Percentiles rank a stretch among this genome's conserved stretches.
Conservation (phyloP, 371 early-diverging fungal genomes). For the Circinella minor region DNA sequence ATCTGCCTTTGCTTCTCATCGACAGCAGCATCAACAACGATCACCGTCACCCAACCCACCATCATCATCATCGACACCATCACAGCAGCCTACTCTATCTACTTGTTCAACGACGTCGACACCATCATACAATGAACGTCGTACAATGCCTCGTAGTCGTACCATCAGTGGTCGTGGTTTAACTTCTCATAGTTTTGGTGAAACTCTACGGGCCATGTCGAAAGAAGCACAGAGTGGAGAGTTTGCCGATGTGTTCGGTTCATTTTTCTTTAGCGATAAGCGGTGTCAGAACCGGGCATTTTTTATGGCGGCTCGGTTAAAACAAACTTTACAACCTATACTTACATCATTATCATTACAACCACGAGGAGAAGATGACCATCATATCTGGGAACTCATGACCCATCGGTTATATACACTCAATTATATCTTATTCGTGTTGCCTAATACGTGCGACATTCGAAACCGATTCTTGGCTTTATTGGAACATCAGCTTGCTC, state of each 20-base stretch:
- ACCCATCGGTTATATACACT: conserved; percentile 50
- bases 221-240: conserved; percentile 40
- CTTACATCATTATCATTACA: conserved; percentile 1
- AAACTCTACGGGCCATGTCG: conserved; percentile 45
- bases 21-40: conserved; percentile 14
- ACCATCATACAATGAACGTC: conserved; percentile 17
- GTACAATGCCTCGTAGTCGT: conserved; percentile 16
- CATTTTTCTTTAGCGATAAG: conserved; percentile 53
- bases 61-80: neutral
- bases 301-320: conserved; percentile 49
- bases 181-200: conserved; percentile 31
- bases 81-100: conserved; percentile 6
- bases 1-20: conserved; percentile 19
- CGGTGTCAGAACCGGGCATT: conserved; percentile 52
- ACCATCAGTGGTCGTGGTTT: conserved; percentile 11
- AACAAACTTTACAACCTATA: conserved; percentile 35
- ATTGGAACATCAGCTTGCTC: conserved; percentile 29
- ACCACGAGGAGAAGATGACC: neutral
- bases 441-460: conserved; percentile 34
- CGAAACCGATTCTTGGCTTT: conserved; percentile 33
- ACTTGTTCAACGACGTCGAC: conserved; percentile 8
- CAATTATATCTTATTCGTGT: conserved; percentile 49
- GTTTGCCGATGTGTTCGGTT: conserved; percentile 46
- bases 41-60: conserved; percentile 23
- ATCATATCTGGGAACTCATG: conserved; percentile 40